phyloP scores from a whole-genome alignment of 306 rosid genomes.

The Gastrolobium villosum region DNA sequence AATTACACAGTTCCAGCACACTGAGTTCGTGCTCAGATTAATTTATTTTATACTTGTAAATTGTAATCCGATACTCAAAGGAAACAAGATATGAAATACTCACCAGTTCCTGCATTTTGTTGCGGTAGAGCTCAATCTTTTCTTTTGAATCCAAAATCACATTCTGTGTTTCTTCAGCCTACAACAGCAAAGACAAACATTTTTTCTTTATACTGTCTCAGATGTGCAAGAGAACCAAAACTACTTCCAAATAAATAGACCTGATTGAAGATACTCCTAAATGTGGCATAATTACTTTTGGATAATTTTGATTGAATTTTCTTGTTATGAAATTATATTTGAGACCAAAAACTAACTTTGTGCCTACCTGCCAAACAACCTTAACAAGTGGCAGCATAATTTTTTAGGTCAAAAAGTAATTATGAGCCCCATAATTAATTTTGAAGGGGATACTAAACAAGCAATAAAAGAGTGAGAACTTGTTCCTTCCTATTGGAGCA shows the following conservation, averaged over 20 bases:
- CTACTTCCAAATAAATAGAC: constrained; percentile 12
- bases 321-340: too few relatives aligned
- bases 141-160: constrained; percentile 86
- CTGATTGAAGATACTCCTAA: constrained; percentile 3
- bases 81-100: constrained; percentile 58
- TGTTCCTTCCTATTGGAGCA: constrained; percentile 20
- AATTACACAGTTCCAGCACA: constrained; percentile 28
- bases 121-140: constrained; percentile 82
- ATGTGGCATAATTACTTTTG: constrained; percentile 10
- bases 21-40: not conserved
- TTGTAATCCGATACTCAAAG: not conserved
- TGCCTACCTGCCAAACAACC: too few relatives aligned
- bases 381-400: too few relatives aligned
- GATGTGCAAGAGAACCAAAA: constrained; percentile 37
- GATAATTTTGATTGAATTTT: too few relatives aligned
- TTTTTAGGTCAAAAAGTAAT: too few relatives aligned
- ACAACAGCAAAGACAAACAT: constrained; percentile 42
- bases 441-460: constrained; percentile 23
- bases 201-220: constrained; percentile 30
- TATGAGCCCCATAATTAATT: not conserved
- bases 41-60: constrained; percentile 26
- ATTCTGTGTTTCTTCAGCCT: constrained; percentile 72
- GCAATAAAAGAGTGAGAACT: not conserved
- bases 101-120: constrained; percentile 97
- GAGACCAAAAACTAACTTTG: too few relatives aligned